Evolutionary conservation across 2,329 filamentous ascomycete genomes (phyloP), one percentile per base, ranked within the genome.

Genomic region (Myrmaecium sp.): DNA sequence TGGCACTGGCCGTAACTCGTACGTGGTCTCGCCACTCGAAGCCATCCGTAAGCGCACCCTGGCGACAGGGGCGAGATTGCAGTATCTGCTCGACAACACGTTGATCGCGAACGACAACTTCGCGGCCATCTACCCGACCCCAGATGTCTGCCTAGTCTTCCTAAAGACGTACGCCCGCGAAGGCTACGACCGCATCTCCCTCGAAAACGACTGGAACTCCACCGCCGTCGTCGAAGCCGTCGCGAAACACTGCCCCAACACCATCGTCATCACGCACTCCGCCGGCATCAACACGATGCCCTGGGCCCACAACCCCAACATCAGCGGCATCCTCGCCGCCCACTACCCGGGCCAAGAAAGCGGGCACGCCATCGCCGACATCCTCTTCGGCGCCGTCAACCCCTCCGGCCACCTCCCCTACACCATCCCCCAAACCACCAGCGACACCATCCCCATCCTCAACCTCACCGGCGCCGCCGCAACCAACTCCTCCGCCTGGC

Each of bases 391-490:
- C 5, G 65, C 75, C 14, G 64, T 72, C 7, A 86, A 82, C 41
- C 74, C 74, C 0, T 81, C 70, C 26, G 83, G 84, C 12, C 75
- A 79, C 30, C 57, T 94, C 2, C 83, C 84, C 0, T 93, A 91
- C 52, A 92, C 82, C 1, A 76, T 93, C 23, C 81, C 79, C 6
- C 73, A 73, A 40, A 62, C 60, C 1, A 58, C 75, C 1, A 57
- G 65, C 16, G 81, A 93, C 45, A 30, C 39, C 21, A 19, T 46
- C 19, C 18, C 33, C 1, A 34, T 40, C 23, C 23, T 36, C 5
- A 30, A 38, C 41, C 2, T 34, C 33, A 17, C 22, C 31, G 4
- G 26, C 28, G 9, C 38, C 38, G 4, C 34, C 37, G 6, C 22
- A 15, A 23, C 14, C 26, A 23, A 28, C 30, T 25, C 30, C 26